Evolutionary conservation across 345 rosid species (phyloP).

Genomic region (Gossypium thurberi): DNA sequence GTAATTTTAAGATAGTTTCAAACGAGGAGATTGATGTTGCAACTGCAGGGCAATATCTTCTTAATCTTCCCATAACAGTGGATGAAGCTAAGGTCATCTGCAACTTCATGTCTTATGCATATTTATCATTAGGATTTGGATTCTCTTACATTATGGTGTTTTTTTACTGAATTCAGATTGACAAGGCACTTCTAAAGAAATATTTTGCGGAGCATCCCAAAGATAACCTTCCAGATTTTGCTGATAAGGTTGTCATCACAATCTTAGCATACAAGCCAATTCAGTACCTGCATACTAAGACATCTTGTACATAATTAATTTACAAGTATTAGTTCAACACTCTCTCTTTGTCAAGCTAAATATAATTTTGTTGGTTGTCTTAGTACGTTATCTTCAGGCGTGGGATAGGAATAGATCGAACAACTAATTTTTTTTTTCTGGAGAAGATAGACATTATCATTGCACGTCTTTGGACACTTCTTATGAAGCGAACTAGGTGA

Average conservation of each 20-base stretch:
- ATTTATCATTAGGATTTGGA: not conserved
- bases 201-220: conserved; percentile 52
- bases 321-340: not conserved
- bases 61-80: conserved; percentile 70
- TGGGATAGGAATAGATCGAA: conserved; percentile 69
- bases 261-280: not conserved
- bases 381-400: conserved; percentile 68
- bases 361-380: not conserved
- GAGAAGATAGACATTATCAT: conserved; percentile 52
- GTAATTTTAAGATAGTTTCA: conserved; percentile 61
- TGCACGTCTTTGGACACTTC: conserved; percentile 41
- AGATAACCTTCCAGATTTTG: conserved; percentile 56
- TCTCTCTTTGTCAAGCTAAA: not conserved
- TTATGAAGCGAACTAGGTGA: conserved; percentile 54
- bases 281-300: not conserved
- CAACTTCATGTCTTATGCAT: not conserved
- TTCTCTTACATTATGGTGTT: not conserved
- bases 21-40: conserved; percentile 65
- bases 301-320: not conserved
- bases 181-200: conserved; percentile 44
- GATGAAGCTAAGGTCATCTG: conserved; percentile 57
- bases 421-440: conserved; percentile 44
- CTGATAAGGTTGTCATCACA: conserved; percentile 46
- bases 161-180: conserved; percentile 47
- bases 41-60: conserved; percentile 58